Base-by-base conservation (phyloP, 768 basidiomycete genomes). In the Xerocomus potaroensis region DNA sequence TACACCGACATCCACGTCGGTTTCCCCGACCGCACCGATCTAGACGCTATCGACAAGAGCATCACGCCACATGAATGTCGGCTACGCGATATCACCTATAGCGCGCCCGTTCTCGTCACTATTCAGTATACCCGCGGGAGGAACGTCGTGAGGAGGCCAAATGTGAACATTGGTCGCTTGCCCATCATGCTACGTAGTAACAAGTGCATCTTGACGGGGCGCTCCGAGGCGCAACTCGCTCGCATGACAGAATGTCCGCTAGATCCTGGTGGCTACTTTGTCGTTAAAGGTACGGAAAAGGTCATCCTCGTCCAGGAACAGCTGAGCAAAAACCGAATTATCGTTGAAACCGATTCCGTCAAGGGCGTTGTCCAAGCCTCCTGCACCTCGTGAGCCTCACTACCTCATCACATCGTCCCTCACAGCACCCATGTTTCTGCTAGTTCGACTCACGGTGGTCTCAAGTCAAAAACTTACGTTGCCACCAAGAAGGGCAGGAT, bases 251-350 rank as follows among this genome's bases (percentile, higher is more conserved):
- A 99, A 68, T 99, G 96, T 66, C 96, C 96, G 3, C 75, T 98
- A 48, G 96, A 99, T 70, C 95, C 96, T 10, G 96, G 96, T n/a
- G 96, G 96, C 4, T 98, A 98, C 65, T 99, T 99, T 66, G 87
- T 99, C 48, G 96, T 99, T 42, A 97, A 94, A 69, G 95, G 95
- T 30, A 99, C 95, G 34, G 95, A 99, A 69, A 99, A 98, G 70
- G 96, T 99, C 58, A 99, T 99, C 56, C 74, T 99, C 51, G 95
- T 99, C 7, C 96, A 99, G 66, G 96, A 98, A 64, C 96, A 99
- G 69, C 70, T 98, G 61, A 94, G 91, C 76, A 98, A 98, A 76
- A 98, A 99, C 67, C 81, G 96, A 33, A 99, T 99, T 62, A 97
- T 99, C 55, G 96, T 99, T 51, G 96, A 98, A 72, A 88, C 85